Base-by-base conservation (phyloP, 2,329 filamentous ascomycete species). In the Diaporthe sp. region DNA sequence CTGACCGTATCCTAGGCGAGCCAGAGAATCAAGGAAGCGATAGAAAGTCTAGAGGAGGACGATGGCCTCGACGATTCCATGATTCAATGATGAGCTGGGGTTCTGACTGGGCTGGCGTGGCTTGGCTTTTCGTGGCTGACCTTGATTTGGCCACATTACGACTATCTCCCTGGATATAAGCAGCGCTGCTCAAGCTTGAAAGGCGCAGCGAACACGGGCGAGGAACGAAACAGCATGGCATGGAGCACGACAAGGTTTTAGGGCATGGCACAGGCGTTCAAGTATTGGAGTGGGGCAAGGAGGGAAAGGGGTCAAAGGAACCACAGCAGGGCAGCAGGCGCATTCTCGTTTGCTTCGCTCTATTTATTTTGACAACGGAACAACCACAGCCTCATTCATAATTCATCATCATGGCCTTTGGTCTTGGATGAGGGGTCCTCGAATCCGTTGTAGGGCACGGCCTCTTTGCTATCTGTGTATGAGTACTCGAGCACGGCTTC, bases 1-100 rank as follows among this genome's bases (percentile, higher is more conserved):
- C 49, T 42, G 44, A 73, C 75, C 72, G 37, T 34, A 9, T 25
- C 72, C 20, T 79, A 98, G 96, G 95, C 96, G 80, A 95, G 95
- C 78, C 93, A 94, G 78, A 94, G 95, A 84, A 98, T 99, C 85
- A 99, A 98, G 85, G 95, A 98, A 83, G 95, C 95, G 25, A 98
- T 99, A 86, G 96, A 98, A 86, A 93, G 93, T 80, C 90, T 98
- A 75, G 95, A 98, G 81, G 93, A 95, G 74, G 93, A 94, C 76
- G 92, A 94, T 75, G 90, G 92, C 74, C 92, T 94, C 84, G 90
- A 92, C 77, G 90, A 92, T 82, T 91, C 90, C 76, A 91, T 92
- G 88, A 90, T 91, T 85, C 85, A 85, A 85, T 90, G 84, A 89
- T 78, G 77, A 79, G 49, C 39, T 49, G 42, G 68, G 39, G 70